phyloP scores from a whole-genome alignment of 805 yeast species.

The Suhomyces pyralidae region DNA sequence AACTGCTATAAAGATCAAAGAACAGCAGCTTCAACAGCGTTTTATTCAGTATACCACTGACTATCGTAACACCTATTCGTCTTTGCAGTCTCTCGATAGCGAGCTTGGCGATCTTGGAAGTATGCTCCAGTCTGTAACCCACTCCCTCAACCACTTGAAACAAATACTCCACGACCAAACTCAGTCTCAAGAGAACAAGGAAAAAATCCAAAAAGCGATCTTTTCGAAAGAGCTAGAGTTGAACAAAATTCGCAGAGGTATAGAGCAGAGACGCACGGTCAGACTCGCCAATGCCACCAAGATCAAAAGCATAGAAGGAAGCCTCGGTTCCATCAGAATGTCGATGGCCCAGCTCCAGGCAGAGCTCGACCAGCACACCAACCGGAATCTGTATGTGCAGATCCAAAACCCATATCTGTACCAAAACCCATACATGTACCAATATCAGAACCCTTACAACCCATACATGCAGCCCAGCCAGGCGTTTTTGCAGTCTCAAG shows the following conservation, averaged over 20 bases:
- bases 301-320: neutral
- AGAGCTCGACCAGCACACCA: neutral
- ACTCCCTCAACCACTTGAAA: neutral
- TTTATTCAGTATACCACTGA: constrained; percentile 1
- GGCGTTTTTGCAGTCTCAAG: neutral
- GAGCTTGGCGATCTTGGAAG: neutral
- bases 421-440: neutral
- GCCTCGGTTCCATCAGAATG: neutral
- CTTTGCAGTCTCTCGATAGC: neutral
- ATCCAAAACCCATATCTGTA: neutral
- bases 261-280: neutral
- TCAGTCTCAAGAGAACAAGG: neutral
- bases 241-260: neutral
- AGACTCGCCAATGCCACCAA: neutral
- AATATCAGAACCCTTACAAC: neutral
- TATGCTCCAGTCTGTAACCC: neutral
- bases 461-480: neutral
- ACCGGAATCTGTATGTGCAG: neutral
- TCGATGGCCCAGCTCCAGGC: neutral
- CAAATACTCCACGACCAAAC: neutral
- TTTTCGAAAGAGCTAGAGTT: constrained; percentile 4
- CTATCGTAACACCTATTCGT: neutral
- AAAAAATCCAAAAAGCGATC: neutral
- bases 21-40: constrained; percentile 7
- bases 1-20: neutral